A percentile compares a stretch with the other conserved stretches of the same genome.
phyloP scores from a whole-genome alignment of 2,329 filamentous ascomycete genomes.

The Paraconiothyrium brasiliense region DNA sequence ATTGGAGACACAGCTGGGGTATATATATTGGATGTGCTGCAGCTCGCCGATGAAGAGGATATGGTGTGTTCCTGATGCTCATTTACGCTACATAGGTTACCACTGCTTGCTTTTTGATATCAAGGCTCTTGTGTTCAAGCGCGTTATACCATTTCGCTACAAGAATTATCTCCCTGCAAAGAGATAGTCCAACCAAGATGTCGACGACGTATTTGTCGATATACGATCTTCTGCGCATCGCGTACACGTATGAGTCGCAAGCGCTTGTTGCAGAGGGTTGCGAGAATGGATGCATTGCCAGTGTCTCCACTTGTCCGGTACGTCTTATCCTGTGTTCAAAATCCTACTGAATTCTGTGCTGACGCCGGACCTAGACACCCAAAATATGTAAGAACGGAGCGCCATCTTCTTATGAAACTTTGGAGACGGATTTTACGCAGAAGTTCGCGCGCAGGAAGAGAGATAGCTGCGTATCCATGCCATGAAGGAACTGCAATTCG shows the following conservation, averaged over 20 bases:
- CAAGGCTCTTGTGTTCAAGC: not conserved
- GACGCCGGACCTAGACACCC: constrained; percentile 31
- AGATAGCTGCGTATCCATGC: constrained; percentile 22
- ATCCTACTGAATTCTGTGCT: constrained; percentile 3
- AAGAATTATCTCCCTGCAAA: not conserved
- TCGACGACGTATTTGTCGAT: constrained; percentile 43
- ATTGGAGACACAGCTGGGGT: not conserved
- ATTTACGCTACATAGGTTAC: not conserved
- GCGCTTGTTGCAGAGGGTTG: constrained; percentile 28
- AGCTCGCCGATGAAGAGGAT: not conserved
- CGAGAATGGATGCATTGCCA: constrained; percentile 29
- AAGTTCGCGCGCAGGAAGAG: constrained; percentile 27
- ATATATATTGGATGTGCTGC: constrained; percentile 4
- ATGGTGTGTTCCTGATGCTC: not conserved
- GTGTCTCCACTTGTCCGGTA: constrained; percentile 35
- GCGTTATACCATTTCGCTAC: not conserved
- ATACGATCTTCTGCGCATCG: constrained; percentile 46
- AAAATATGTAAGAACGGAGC: constrained; percentile 33
- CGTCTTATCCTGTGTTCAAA: constrained; percentile 3
- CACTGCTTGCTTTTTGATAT: not conserved
- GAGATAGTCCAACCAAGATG: constrained; percentile 28
- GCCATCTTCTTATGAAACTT: constrained; percentile 21
- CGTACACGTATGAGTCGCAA: constrained; percentile 44
- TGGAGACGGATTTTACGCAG: constrained; percentile 45
- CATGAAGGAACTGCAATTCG: constrained; percentile 2